Evolutionary conservation across 192 early-diverging fungal species (phyloP), one percentile per base, ranked within the genome.

Genomic region (Podila minutissima): DNA sequence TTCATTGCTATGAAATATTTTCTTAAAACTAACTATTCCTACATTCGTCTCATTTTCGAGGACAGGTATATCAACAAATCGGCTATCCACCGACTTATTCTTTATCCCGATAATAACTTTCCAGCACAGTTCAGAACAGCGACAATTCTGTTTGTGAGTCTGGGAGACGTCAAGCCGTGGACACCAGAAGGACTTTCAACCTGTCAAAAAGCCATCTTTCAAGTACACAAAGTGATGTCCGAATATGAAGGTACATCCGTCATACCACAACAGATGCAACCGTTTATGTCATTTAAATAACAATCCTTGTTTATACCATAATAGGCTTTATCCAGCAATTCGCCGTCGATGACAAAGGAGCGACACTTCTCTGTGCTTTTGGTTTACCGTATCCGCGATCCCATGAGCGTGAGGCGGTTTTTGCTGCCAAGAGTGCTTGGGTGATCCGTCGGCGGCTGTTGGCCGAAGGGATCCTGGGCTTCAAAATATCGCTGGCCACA

Each of bases 331-430:
- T 88, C 20, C 86, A 88, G 46, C 86, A 88, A 55, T 88, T 88
- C 66, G 86, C 86, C 29, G 76, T 88, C 26, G 86, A 88, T 49
- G 86, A 88, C 69, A 88, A 88, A 63, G 86, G 84, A 0, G 84
- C 84, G 0, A 88, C 86, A 11, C 12, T 86, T 12, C 65, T 88
- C 1, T 74, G 68, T 55, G 85, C 85, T 0, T 88, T 83, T 74
- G 86, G 86, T 46, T 62, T 88, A 11, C 86, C 86, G 17, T 72
- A 72, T 53, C 86, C 86, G 15, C 46, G 78, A 15, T 87, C 86
- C 8, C 86, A 87, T 53, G 86, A 88, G 68, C 63, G 81, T 48
- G 86, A 88, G 50, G 79, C 86, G 1, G 65, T 84, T 13, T 88
- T 88, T 73, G 86, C 86, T 5, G 85, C 83, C 19, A 88, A 88